Base-by-base conservation (phyloP, 2,329 filamentous ascomycete genomes). In the Alternaria infectoria region DNA sequence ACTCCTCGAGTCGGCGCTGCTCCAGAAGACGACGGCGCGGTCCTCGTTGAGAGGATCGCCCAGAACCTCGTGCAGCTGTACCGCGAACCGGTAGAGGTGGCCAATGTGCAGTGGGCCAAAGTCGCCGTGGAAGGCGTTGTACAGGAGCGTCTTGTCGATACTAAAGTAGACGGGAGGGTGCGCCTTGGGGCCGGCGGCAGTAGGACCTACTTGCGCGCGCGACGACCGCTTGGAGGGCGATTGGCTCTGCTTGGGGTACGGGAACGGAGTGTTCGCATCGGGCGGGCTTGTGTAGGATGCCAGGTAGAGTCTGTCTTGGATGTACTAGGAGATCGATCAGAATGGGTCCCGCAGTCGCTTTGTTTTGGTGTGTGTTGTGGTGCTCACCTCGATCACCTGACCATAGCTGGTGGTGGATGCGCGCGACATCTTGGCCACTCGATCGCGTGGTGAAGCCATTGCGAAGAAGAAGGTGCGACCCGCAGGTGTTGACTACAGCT, bases 121-220 rank as follows among this genome's bases (percentile, higher is more conserved):
- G 83, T 99, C 96, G 75, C 96, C 94, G 82, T 98, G 94, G 82
- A 99, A 99, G 30, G 95, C 94, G 81, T 99, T 99, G 86, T 99
- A 99, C 50, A 97, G 87, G 47, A 99, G 89, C 44, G 86, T 91
- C 77, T 97, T 93, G 78, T 99, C 96, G 70, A 98, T 90, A 54
- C 93, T 95, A 82, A 99, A 99, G 83, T 98, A 99, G 78, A 92
- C 94, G 1, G 96, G 96, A 59, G 90, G 82, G 54, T 82, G 80
- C 47, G 80, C 83, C 69, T 87, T 88, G 57, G 85, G 82, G n/a
- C 85, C 81, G 25, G 80, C 81, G 10, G 85, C 79, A 55, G 83
- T 85, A 17, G 88, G 85, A 21, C 86, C 87, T 30, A 88, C 85
- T 62, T 87, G 88, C 25, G 87, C 86, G 80, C 90, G 86, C 65